Conservation (phyloP, 192 early-diverging fungal genomes). For the Coemansia asiatica region DNA sequence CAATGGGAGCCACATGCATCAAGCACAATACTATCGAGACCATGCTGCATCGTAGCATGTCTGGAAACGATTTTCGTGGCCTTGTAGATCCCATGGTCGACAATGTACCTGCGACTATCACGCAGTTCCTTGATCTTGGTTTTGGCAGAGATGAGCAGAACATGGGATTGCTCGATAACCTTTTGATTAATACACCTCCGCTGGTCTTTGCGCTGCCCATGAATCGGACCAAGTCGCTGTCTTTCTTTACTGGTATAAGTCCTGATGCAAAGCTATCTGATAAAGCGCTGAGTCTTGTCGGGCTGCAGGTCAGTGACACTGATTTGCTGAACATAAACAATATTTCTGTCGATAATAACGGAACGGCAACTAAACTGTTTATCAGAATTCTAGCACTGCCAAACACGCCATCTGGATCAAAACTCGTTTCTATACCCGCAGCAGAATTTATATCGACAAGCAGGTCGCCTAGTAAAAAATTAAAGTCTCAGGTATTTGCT, state of each 20-base stretch:
- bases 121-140: constrained; percentile 31
- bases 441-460: background rate
- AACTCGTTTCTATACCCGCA: background rate
- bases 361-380: background rate
- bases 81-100: constrained; percentile 27
- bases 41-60: constrained; percentile 42
- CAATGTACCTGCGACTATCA: constrained; percentile 6
- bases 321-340: background rate
- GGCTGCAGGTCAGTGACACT: background rate
- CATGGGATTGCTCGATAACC: background rate
- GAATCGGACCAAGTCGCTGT: background rate
- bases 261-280: background rate
- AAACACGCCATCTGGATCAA: background rate
- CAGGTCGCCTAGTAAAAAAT: background rate
- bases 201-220: constrained; percentile 31
- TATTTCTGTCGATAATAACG: background rate
- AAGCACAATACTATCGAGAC: constrained; percentile 21
- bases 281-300: background rate
- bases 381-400: background rate
- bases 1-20: constrained; percentile 37
- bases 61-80: constrained; percentile 50
- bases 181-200: constrained; percentile 26
- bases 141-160: background rate
- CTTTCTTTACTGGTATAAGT: background rate
- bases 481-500: background rate